Conservation (phyloP, 352 stramenopile genomes). For the Globisporangium camurandrum region DNA sequence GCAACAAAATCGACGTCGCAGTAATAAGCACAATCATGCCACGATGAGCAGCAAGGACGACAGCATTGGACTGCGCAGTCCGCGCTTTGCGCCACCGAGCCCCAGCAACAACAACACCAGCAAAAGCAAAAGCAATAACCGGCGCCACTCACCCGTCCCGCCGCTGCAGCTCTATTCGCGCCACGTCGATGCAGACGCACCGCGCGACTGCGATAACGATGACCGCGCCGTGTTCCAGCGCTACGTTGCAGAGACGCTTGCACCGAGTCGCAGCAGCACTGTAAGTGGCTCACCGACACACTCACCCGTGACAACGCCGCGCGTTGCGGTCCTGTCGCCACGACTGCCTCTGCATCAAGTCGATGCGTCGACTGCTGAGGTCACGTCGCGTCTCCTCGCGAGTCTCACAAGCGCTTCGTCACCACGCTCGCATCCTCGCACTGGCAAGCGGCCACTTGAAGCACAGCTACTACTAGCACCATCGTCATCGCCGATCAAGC, state of each 20-base stretch:
- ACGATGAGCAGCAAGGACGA: conserved; percentile 6
- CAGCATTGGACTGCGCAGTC: conserved; percentile 8
- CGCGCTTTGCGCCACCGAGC: neutral
- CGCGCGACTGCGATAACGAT: neutral
- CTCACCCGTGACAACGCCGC: neutral
- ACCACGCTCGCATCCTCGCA: neutral
- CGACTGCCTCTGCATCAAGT: neutral
- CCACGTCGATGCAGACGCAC: conserved; percentile 9
- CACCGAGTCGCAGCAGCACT: neutral
- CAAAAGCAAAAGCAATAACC: neutral
- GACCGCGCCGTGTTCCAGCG: conserved; percentile 11
- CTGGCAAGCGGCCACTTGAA: neutral
- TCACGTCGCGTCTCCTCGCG: neutral
- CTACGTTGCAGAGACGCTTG: conserved; percentile 5
- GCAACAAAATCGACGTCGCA: too few relatives aligned
- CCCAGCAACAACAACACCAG: neutral
- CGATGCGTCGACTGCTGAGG: neutral
- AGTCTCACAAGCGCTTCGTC: neutral
- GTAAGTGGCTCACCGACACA: neutral
- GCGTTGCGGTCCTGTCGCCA: conserved; percentile 4
- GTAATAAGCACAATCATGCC: too few relatives aligned
- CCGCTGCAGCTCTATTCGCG: conserved; percentile 5
- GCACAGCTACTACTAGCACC: neutral
- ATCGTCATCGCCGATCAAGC: neutral
- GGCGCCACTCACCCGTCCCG: neutral